These are phyloP conservation scores for cucumber (Cucumis sativus) DNA, from an alignment of 306 rosid genomes.

Conservation along the genomic window Cucumber_9930_V3 NC_026656.2:11672501-11673000, in stretches of 20 bases:
- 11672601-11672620: neutral
- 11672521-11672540: neutral
- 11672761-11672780: conserved; percentile 31
- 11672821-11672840: neutral
- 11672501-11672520: neutral
- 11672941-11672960: neutral
- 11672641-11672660: conserved; percentile 9
- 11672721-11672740: conserved; percentile 35
- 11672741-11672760: conserved; percentile 37
- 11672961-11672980: no score
- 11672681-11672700: conserved; percentile 24
- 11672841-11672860: neutral
- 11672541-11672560: neutral
- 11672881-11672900: conserved; percentile 4
- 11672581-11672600: neutral
- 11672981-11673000: neutral
- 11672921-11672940: neutral
- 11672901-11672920: neutral
- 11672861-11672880: conserved; percentile 2
- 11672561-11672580: neutral
- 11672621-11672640: neutral
- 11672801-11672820: neutral
- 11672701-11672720: conserved; percentile 25
- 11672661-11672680: conserved; percentile 45
- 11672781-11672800: conserved; percentile 23